These are phyloP conservation scores for Cucurbitaria berberidis DNA, from an alignment of 2,329 filamentous ascomycete genomes.

Conservation along the genomic window DNA sequence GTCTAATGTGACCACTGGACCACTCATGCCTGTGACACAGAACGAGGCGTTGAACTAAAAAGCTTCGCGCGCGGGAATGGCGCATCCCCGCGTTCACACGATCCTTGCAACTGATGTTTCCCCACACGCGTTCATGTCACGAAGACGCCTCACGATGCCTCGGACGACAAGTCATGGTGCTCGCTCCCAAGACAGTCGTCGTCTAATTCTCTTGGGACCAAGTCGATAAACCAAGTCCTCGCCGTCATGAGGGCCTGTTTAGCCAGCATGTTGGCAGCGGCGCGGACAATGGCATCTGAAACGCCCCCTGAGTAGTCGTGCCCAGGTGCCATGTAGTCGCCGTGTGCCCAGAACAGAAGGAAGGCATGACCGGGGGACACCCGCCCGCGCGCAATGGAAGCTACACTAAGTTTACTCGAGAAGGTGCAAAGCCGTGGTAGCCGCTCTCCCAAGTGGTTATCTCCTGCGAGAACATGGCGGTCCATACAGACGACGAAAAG, in stretches of 20 bases:
- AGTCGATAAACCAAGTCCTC: not conserved
- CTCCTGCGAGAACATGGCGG: not conserved
- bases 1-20: too few relatives aligned
- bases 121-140: slow-evolving; percentile 15
- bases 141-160: slow-evolving; percentile 17
- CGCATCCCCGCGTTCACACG: slow-evolving; percentile 11
- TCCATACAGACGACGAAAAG: not conserved
- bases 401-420: not conserved
- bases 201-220: not conserved
- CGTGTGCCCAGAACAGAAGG: not conserved
- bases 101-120: slow-evolving; percentile 19
- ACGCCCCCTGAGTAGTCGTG: not conserved
- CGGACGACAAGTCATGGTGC: not conserved
- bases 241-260: not conserved
- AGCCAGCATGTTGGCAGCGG: not conserved
- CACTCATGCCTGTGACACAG: slow-evolving; percentile 16
- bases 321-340: too few relatives aligned
- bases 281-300: not conserved
- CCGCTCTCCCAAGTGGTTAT: not conserved
- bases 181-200: not conserved
- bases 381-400: not conserved
- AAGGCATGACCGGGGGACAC: not conserved
- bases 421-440: not conserved
- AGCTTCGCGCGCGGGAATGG: slow-evolving; percentile 15
- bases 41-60: slow-evolving; percentile 10